These are phyloP conservation scores for Pseudogymnoascus sp. DNA, from an alignment of 2,329 filamentous ascomycete genomes.

Conservation along the genomic window DNA sequence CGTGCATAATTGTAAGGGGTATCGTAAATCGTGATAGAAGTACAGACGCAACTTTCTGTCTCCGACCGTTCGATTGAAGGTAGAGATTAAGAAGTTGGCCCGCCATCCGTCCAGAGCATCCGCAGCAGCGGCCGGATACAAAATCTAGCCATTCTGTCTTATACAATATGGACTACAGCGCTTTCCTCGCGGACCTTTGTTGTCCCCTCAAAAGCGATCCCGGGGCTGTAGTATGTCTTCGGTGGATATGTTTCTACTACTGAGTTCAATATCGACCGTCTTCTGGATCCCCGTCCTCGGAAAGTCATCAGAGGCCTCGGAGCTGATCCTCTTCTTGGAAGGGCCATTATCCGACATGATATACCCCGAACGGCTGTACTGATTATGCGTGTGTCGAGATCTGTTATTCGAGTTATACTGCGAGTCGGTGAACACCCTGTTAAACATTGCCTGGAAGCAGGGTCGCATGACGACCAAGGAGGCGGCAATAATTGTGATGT, in stretches of 20 bases:
- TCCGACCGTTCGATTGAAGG: background rate
- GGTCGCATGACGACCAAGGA: conserved; percentile 14
- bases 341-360: background rate
- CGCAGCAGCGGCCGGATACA: background rate
- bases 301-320: background rate
- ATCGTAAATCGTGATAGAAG: background rate
- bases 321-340: background rate
- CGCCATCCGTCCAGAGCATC: background rate
- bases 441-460: conserved; percentile 8
- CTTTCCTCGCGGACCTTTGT: background rate
- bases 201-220: background rate
- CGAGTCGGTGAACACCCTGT: conserved; percentile 2
- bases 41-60: background rate
- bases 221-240: background rate
- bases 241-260: conserved; percentile 1
- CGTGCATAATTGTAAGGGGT: background rate
- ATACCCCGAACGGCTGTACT: background rate
- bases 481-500: conserved; percentile 15
- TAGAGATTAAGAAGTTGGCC: background rate
- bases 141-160: background rate
- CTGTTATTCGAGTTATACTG: background rate
- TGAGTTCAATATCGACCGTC: conserved; percentile 10
- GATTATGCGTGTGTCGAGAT: background rate
- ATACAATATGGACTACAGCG: background rate
- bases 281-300: background rate